Evolutionary conservation across 1,139 yeast species (phyloP).

Genomic region (Geotrichum australiense): DNA sequence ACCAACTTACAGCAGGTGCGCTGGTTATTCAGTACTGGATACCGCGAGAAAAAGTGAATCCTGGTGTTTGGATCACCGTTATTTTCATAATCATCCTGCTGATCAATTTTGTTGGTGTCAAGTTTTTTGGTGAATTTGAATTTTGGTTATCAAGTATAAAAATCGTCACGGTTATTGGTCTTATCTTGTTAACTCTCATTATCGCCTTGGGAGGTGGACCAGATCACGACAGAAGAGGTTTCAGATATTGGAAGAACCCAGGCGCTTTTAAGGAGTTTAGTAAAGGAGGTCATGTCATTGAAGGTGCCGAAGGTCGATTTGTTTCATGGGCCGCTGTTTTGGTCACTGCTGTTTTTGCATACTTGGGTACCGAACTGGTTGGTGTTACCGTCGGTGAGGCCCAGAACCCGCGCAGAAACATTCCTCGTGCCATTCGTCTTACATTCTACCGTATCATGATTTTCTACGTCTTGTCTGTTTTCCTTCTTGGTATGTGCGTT

Average conservation of each 20-base stretch:
- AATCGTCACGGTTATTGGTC: slow-evolving; percentile 63
- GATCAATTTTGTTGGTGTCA: slow-evolving; percentile 57
- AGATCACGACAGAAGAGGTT: slow-evolving; percentile 53
- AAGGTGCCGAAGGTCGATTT: slow-evolving; percentile 45
- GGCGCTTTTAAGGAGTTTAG: slow-evolving; percentile 51
- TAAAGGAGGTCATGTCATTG: slow-evolving; percentile 26
- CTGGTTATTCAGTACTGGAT: slow-evolving; percentile 60
- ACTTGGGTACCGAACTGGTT: slow-evolving; percentile 73
- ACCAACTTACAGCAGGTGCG: slow-evolving; percentile 50
- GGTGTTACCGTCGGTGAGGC: slow-evolving; percentile 76
- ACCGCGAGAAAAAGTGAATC: slow-evolving; percentile 43
- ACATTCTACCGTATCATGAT: slow-evolving; percentile 53
- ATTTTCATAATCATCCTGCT: slow-evolving; percentile 50
- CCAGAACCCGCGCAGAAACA: slow-evolving; percentile 63
- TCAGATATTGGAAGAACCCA: slow-evolving; percentile 58
- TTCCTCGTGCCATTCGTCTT: slow-evolving; percentile 73
- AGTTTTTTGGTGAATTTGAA: slow-evolving; percentile 59
- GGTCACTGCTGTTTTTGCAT: slow-evolving; percentile 44
- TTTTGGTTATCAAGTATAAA: slow-evolving; percentile 64
- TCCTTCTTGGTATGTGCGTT: slow-evolving; percentile 45
- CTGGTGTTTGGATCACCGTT: slow-evolving; percentile 65
- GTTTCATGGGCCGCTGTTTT: slow-evolving; percentile 60
- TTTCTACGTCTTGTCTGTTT: slow-evolving; percentile 44
- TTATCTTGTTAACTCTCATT: slow-evolving; percentile 57
- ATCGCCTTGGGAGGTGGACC: slow-evolving; percentile 76